These are phyloP conservation scores for Xylaria multiplex DNA, from an alignment of 2,329 filamentous ascomycete genomes.

Conservation along the genomic window DNA sequence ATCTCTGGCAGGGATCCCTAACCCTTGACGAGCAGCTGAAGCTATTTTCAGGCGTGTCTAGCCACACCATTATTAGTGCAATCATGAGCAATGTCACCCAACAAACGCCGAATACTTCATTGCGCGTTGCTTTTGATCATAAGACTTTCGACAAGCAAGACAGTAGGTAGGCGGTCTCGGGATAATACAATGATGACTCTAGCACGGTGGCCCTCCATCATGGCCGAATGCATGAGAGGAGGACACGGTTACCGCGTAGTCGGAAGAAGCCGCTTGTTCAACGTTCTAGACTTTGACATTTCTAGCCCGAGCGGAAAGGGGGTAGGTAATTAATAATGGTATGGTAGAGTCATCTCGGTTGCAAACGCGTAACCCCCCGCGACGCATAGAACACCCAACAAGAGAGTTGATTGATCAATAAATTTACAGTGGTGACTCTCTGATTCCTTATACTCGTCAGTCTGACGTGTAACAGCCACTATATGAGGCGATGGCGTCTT, in stretches of 20 bases:
- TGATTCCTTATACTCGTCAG: slow-evolving; percentile 9
- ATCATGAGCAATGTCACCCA: slow-evolving; percentile 5
- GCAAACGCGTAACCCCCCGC: background rate
- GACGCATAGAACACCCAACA: background rate
- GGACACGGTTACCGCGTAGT: background rate
- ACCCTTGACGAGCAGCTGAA: slow-evolving; percentile 21
- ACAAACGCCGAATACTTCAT: background rate
- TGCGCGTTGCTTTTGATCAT: slow-evolving; percentile 17
- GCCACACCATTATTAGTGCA: slow-evolving; percentile 9
- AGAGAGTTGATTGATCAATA: background rate
- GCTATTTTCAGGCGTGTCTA: slow-evolving; percentile 29
- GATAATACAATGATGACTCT: background rate
- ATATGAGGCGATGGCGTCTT: background rate
- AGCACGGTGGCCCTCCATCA: background rate
- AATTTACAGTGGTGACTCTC: background rate
- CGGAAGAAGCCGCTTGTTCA: slow-evolving; percentile 2
- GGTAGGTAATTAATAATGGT: background rate
- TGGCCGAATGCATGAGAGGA: slow-evolving; percentile 5
- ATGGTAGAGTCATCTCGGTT: slow-evolving; percentile 18
- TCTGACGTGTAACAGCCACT: slow-evolving; percentile 13
- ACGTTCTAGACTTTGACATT: background rate
- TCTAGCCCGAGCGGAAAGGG: background rate
- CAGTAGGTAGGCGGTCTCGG: background rate
- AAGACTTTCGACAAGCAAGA: slow-evolving; percentile 14
- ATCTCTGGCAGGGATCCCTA: slow-evolving; percentile 27